Percentiles rank a stretch among this genome's conserved stretches.
Evolutionary conservation across 75 land plant genomes (phyloP).

Genomic region (Cryptomeria japonica): DNA sequence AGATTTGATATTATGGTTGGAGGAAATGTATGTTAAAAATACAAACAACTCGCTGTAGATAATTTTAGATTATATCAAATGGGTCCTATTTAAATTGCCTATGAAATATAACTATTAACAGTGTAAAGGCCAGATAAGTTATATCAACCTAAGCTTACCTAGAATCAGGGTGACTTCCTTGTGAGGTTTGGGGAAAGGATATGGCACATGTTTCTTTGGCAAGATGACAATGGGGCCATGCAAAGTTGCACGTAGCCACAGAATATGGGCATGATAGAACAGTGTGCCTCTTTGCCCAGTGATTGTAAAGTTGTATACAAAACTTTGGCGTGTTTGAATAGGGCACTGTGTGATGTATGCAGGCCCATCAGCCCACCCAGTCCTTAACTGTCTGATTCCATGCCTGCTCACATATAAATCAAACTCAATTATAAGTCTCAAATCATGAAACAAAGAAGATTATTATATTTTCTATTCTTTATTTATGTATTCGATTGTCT

Average conservation of each 20-base stretch:
- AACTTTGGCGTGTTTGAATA: conserved; percentile 33
- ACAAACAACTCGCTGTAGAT: no score
- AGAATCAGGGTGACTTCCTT: conserved; percentile 20
- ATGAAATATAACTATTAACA: no score
- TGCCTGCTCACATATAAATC: conserved; percentile 36
- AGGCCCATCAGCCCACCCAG: conserved; percentile 65
- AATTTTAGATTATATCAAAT: no score
- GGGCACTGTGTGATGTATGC: conserved; percentile 68
- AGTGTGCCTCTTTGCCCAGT: conserved; percentile 47
- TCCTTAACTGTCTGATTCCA: conserved; percentile 44
- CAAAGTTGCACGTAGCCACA: conserved; percentile 46
- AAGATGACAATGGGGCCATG: conserved; percentile 50
- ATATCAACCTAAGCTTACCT: not conserved
- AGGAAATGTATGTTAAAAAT: no score
- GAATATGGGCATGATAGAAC: conserved; percentile 45
- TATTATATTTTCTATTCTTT: no score
- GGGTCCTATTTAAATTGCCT: no score
- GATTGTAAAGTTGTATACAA: conserved; percentile 40
- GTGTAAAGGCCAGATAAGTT: not conserved
- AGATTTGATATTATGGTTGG: no score
- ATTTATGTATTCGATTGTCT: no score
- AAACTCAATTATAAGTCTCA: not conserved
- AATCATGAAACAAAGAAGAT: not conserved
- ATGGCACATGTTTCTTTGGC: conserved; percentile 18
- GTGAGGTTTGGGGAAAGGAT: conserved; percentile 24